phyloP scores from a whole-genome alignment of 2,329 filamentous ascomycete genomes.

The Helicocarpus griseus region DNA sequence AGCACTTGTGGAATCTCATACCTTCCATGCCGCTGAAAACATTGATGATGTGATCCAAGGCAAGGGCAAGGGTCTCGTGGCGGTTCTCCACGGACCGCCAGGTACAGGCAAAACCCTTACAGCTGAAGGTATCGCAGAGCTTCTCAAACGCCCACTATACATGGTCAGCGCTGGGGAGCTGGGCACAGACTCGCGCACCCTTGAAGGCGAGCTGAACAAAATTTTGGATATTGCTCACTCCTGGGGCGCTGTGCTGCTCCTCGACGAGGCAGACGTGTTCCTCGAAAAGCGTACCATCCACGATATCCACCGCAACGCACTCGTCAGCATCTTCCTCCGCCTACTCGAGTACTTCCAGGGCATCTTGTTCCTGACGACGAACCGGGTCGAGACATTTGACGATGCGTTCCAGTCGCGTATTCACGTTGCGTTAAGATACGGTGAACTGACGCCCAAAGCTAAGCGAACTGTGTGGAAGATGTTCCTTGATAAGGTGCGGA shows the following conservation, averaged over 20 bases:
- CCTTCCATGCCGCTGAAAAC: constrained; percentile 68
- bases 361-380: constrained; percentile 82
- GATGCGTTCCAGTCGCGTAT: constrained; percentile 84
- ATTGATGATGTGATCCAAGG: constrained; percentile 77
- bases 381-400: constrained; percentile 77
- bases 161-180: constrained; percentile 75
- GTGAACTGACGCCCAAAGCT: constrained; percentile 60
- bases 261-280: constrained; percentile 81
- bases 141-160: constrained; percentile 72
- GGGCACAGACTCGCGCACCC: constrained; percentile 62
- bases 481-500: constrained; percentile 64
- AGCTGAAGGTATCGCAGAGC: constrained; percentile 74
- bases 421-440: constrained; percentile 75
- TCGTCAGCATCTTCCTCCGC: constrained; percentile 79
- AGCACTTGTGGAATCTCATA: constrained; percentile 74
- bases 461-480: constrained; percentile 74
- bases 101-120: constrained; percentile 86
- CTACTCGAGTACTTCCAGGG: constrained; percentile 87
- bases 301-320: constrained; percentile 74
- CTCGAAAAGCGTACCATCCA: constrained; percentile 73
- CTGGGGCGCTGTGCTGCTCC: constrained; percentile 75
- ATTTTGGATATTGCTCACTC: constrained; percentile 78
- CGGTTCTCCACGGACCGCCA: constrained; percentile 73
- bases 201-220: constrained; percentile 70
- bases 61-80: constrained; percentile 77